Conservation (phyloP, 176 grass and related monocot genomes). For the Phyllostachys edulis region DNA sequence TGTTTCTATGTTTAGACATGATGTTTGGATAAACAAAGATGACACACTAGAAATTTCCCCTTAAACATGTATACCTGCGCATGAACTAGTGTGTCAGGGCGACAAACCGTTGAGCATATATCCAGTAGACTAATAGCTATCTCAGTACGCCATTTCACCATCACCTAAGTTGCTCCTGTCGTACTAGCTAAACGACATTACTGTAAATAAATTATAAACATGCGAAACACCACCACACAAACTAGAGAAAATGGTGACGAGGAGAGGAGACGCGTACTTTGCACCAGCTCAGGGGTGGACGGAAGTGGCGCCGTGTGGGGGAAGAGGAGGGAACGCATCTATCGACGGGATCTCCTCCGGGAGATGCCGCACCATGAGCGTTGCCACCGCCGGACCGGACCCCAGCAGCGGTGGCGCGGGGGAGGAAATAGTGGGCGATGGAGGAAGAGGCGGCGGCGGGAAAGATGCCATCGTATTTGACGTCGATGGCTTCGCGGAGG, state of each 20-base stretch:
- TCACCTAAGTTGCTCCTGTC: background rate
- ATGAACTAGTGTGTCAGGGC: background rate
- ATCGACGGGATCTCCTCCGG: constrained; percentile 43
- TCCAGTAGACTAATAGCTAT: background rate
- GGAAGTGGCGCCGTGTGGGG: constrained; percentile 39
- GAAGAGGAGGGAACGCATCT: constrained; percentile 39
- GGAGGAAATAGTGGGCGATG: background rate
- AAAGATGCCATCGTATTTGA: background rate
- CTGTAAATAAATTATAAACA: background rate
- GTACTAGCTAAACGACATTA: background rate
- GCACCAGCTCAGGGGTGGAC: constrained; percentile 36
- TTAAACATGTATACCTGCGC: background rate
- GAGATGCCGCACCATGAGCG: constrained; percentile 39
- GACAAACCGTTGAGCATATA: background rate
- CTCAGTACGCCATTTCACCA: background rate
- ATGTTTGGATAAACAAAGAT: background rate
- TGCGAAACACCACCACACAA: background rate
- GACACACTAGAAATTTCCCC: background rate
- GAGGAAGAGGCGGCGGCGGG: background rate
- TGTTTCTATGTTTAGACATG: background rate
- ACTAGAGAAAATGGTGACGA: background rate
- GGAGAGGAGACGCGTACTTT: constrained; percentile 26
- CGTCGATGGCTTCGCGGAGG: no score
- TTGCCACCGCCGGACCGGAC: background rate
- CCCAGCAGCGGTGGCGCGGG: background rate